A percentile compares a stretch with the other conserved stretches of the same genome.
These are phyloP conservation scores for Talaromyces funiculosus DNA, from an alignment of 2,329 filamentous ascomycete species.

Conservation along the genomic window DNA sequence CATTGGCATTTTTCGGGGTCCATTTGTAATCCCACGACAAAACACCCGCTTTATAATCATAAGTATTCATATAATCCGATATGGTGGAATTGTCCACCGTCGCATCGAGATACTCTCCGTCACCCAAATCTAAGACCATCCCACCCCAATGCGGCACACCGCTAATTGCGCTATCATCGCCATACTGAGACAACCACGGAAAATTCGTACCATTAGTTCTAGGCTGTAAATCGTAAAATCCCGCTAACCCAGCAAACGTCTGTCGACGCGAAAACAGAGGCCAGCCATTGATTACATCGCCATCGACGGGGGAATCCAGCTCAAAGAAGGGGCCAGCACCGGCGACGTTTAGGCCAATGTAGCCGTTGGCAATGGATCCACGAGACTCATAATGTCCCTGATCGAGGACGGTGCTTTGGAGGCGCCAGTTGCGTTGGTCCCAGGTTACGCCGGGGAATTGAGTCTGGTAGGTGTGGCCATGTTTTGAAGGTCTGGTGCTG, in stretches of 20 bases:
- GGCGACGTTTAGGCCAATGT: conserved; percentile 59
- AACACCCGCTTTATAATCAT: conserved; percentile 59
- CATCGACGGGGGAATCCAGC: conserved; percentile 45
- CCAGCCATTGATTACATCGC: conserved; percentile 59
- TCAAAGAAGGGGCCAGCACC: conserved; percentile 61
- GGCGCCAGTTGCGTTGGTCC: conserved; percentile 54
- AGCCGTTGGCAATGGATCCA: conserved; percentile 57
- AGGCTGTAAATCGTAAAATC: conserved; percentile 59
- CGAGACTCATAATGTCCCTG: conserved; percentile 58
- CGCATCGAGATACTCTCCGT: conserved; percentile 54
- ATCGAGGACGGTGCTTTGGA: conserved; percentile 50
- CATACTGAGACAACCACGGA: conserved; percentile 63
- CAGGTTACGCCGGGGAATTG: conserved; percentile 51
- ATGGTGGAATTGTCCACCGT: conserved; percentile 55
- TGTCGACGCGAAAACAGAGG: conserved; percentile 59
- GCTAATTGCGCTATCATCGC: conserved; percentile 63
- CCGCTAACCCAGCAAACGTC: conserved; percentile 61
- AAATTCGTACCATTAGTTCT: conserved; percentile 59
- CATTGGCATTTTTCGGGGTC: conserved; percentile 48
- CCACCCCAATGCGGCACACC: conserved; percentile 66
- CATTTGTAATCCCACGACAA: conserved; percentile 62
- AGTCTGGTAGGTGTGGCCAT: conserved; percentile 25
- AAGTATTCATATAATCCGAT: conserved; percentile 54
- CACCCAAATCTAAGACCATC: conserved; percentile 52
- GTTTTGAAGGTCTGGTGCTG: neutral